Base-by-base conservation (phyloP, 805 yeast genomes). In the Candida palmyrensis region DNA sequence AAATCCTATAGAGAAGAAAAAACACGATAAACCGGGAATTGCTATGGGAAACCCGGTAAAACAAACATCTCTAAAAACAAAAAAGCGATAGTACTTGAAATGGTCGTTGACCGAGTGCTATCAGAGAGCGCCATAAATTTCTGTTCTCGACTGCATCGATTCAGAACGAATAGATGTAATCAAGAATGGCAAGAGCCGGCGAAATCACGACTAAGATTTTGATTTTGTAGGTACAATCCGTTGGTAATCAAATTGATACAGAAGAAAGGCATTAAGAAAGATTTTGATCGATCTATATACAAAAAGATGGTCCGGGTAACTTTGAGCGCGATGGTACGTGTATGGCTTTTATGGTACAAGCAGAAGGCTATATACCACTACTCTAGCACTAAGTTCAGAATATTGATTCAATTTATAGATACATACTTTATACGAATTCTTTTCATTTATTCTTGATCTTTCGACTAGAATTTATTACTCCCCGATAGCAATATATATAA, bases 1-100 rank as follows among this genome's bases (percentile, higher is more conserved):
- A 45, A 45, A 53, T 48, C 47, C 66, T 62, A 65, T 55, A 44
- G 59, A 47, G 34, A 40, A 64, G 59, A 45, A 47, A 55, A 46
- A 44, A 59, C 63, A 65, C 72, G 72, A 66, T 50, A 63, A 65
- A 59, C 66, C 72, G 66, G 70, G 66, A 46, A 27, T 60, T 54
- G 38, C 38, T 66, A 53, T 65, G 56, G 72, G 68, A 58, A 49
- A 43, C 39, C 45, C 46, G 55, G 42, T 45, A 45, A 49, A 51
- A 56, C 55, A 52, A 50, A 49, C 45, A 39, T 35, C 45, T 52
- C 47, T 42, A 37, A 43, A 55, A 59, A 58, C 57, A 55, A 57
- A 51, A 41, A 26, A 19, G 28, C 35, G 29, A 32, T 27, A 10
- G 5, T 26, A 22, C 36, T 40, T 18, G 27, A 10, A 14, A 12